Base-by-base conservation (phyloP, 768 basidiomycete species). In the Trametes sanguinea region DNA sequence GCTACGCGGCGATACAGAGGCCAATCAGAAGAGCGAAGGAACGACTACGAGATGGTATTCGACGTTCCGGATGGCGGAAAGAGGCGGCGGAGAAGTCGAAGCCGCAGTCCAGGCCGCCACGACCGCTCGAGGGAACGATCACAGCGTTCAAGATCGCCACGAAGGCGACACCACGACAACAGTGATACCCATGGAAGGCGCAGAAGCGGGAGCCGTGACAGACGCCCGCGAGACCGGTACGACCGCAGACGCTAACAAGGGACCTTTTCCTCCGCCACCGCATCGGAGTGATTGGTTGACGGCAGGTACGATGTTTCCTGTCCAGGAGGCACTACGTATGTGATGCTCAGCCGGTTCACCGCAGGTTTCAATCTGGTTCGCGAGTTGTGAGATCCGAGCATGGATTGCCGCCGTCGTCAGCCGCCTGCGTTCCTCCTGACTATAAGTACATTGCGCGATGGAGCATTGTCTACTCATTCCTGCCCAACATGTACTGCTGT, bases 31-130 rank as follows among this genome's bases (percentile, higher is more conserved):
- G 67, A 67, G 6, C 62, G 72, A 17, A 71, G 74, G 13, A 73
- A 74, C 40, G 78, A 76, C 16, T 93, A 94, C 70, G 85, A 84
- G 22, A 87, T 95, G 89, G 90, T 95, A 27, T 95, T 95, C 72
- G 93, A 95, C 62, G 80, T 88, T n/a, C 77, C 80, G 35, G 73
- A 72, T 13, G 67, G 71, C 22, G 74, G 71, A 27, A 64, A 65
- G 8, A 66, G 68, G n/a, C 74, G 73, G 27, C 80, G 79, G 65
- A 80, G 81, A 30, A 85, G 83, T 62, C 75, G 82, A 52, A 86
- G 85, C 62, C 77, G 78, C 29, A 80, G 84, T 33, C 66, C 67
- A 33, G 68, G 67, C 7, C 69, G 70, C 16, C 55, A 60, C 1
- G 71, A 75, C 14, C 59, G 68, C 17, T 69, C 73, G 29, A 46